phyloP scores from a whole-genome alignment of 1,284 basidiomycete genomes.

The Sphaerobolus stellatus region DNA sequence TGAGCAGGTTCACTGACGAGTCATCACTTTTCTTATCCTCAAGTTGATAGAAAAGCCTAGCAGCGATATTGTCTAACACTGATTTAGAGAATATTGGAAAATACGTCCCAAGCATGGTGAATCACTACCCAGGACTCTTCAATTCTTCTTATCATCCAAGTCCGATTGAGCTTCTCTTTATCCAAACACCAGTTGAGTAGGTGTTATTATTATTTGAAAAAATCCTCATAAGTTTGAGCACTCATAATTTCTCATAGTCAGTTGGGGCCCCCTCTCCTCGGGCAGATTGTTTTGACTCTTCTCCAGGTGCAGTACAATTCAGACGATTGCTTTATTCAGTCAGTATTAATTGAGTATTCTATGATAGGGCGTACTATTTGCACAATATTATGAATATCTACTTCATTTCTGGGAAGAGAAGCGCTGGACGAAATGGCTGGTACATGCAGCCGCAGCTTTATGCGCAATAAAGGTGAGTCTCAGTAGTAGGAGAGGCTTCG shows the following conservation, averaged over 20 bases:
- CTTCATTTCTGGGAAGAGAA: slow-evolving; percentile 1
- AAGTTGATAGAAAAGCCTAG: no score
- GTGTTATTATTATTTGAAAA: not conserved
- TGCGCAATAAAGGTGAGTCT: not conserved
- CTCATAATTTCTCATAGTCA: slow-evolving; percentile 3
- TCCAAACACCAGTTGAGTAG: slow-evolving; percentile 1
- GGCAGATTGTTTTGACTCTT: slow-evolving; percentile 2
- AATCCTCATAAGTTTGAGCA: not conserved
- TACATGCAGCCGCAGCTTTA: not conserved
- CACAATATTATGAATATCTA: slow-evolving; percentile 7
- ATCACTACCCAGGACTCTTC: not conserved
- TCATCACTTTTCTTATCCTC: no score
- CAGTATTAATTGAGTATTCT: no score
- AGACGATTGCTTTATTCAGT: not conserved
- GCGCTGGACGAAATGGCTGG: slow-evolving; percentile 9
- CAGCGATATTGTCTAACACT: no score
- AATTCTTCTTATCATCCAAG: not conserved
- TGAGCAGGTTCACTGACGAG: no score
- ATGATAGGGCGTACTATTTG: slow-evolving; percentile 4
- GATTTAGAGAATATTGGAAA: no score
- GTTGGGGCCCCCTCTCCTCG: not conserved
- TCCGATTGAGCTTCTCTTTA: not conserved
- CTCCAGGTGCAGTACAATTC: not conserved
- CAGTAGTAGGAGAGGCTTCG: no score
- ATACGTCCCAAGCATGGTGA: no score